Percentiles rank a stretch among this genome's conserved stretches.
These are phyloP conservation scores for Chytriomyces confervae DNA, from an alignment of 192 early-diverging fungal genomes.

Conservation along the genomic window DNA sequence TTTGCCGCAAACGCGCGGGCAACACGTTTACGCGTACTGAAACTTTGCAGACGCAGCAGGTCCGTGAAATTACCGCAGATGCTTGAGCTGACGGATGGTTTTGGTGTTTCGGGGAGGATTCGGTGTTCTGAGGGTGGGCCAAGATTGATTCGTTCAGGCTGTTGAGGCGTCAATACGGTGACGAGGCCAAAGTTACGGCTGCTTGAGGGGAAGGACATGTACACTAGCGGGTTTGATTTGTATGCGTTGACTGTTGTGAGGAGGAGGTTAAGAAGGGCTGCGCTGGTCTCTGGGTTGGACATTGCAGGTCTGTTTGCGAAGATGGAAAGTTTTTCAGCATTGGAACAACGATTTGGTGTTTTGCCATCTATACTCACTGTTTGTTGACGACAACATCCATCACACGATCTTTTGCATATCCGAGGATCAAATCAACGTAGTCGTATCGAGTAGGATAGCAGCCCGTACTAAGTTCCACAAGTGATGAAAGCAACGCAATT, in stretches of 20 bases:
- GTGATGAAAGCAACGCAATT: conserved; percentile 83
- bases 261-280: conserved; percentile 44
- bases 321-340: no score
- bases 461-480: conserved; percentile 86
- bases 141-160: neutral
- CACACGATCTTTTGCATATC: conserved; percentile 82
- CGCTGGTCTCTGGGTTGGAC: neutral
- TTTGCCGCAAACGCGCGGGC: conserved; percentile 72
- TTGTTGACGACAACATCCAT: conserved; percentile 43
- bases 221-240: conserved; percentile 37
- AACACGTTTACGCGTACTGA: conserved; percentile 79
- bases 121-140: no score
- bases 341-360: conserved; percentile 5
- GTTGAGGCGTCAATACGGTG: conserved; percentile 38
- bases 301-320: conserved; percentile 12
- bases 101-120: no score
- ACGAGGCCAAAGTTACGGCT: conserved; percentile 4
- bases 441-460: conserved; percentile 87
- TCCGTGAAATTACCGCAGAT: conserved; percentile 80
- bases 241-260: conserved; percentile 84
- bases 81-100: conserved; percentile 46
- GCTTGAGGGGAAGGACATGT: conserved; percentile 25
- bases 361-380: neutral
- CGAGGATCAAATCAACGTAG: conserved; percentile 90
- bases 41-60: conserved; percentile 85